Base-by-base conservation (phyloP, 164 flowering plant genomes). In the Saururus chinensis region DNA sequence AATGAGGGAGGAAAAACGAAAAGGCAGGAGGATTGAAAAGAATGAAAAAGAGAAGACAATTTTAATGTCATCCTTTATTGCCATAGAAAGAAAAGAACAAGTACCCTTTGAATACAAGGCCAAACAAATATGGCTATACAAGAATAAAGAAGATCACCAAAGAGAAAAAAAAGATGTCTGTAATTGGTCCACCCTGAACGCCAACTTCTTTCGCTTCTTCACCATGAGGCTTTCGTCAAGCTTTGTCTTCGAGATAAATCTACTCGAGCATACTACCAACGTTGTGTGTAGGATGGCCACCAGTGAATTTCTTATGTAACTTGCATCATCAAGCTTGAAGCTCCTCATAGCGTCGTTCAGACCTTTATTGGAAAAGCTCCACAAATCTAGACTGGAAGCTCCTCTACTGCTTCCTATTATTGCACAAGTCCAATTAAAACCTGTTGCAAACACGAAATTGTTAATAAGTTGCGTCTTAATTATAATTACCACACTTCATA, bases 351-450 rank as follows among this genome's bases (percentile, higher is more conserved):
- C 49, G 7, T 45, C 54, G 35, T 23, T 56, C 54, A 60, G 65
- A 67, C 71, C 65, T 62, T 67, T 72, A 72, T 67, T 67, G 40
- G 13, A 11, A 53, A 53, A 21, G 21, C 58, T 26, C 57, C 56
- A 62, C 24, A 41, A 51, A 20, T 24, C 17, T 45, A 54, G 10
- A 11, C 35, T 51, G 1, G 56, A 55, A 52, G 67, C 41, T 56
- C 63, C 60, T 49, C 58, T 53, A 53, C 63, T 57, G 65, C 56
- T 61, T 57, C 66, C 53, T 59, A 19, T 73, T 73, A 69, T 65
- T 73, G 7, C 66, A 69, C 45, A 41, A 40, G 22, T n/a, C 10
- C 21, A 62, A 9, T 17, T 53, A 13, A 17, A 57, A 57, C 23
- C 23, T 24, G n/a, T 8, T 9, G 26, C 7, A 13, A 23, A 35